Percentiles rank a stretch among this genome's conserved stretches.
phyloP scores from a whole-genome alignment of 2,329 filamentous ascomycete species.

The Pseudocercospora ulei region DNA sequence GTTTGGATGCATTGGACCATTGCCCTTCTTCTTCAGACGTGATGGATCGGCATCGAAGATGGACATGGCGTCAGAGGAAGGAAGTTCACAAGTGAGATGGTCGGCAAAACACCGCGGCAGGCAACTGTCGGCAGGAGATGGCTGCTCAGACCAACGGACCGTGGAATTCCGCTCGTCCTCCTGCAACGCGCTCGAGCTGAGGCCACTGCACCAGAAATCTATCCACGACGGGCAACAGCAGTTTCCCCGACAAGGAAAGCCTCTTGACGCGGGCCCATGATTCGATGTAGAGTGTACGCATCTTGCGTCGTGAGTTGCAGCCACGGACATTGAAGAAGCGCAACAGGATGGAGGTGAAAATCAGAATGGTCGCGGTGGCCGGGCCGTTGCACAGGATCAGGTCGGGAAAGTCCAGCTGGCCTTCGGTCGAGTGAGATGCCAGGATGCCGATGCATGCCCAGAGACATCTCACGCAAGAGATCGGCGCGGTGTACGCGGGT shows the following conservation, averaged over 20 bases:
- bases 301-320: conserved; percentile 41
- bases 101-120: too few relatives aligned
- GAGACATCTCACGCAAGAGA: conserved; percentile 58
- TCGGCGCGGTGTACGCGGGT: conserved; percentile 60
- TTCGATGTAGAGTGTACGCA: conserved; percentile 78
- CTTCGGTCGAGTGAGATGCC: conserved; percentile 12
- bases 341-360: conserved; percentile 49
- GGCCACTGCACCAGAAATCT: conserved; percentile 76
- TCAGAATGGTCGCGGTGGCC: conserved; percentile 71
- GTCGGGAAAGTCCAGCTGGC: conserved; percentile 50
- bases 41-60: too few relatives aligned
- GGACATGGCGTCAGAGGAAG: too few relatives aligned
- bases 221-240: conserved; percentile 64
- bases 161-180: conserved; percentile 38
- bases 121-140: too few relatives aligned
- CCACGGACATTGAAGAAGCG: conserved; percentile 43
- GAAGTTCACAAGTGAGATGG: too few relatives aligned
- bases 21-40: too few relatives aligned
- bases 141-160: conserved; percentile 37
- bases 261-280: conserved; percentile 79
- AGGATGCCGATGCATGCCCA: conserved; percentile 52
- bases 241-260: conserved; percentile 72
- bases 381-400: conserved; percentile 81
- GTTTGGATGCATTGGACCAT: too few relatives aligned
- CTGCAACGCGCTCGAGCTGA: conserved; percentile 43